Percentiles rank a stretch among this genome's conserved stretches.
Conservation (phyloP, 2,329 filamentous ascomycete genomes). For the Calonectria pteridis region DNA sequence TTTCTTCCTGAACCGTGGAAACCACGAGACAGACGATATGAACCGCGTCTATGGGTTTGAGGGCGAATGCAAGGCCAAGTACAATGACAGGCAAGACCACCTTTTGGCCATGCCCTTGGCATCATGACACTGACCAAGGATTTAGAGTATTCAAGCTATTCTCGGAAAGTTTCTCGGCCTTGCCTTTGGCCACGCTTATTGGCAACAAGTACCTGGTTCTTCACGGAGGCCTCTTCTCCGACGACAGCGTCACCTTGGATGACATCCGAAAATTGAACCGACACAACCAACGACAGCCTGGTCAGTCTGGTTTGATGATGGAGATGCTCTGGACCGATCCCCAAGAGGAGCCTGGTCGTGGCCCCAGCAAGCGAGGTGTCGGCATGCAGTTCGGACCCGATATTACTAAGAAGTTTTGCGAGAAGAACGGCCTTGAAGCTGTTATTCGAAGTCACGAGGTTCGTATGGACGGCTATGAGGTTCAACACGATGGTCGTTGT, state of each 20-base stretch:
- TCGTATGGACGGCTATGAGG: slow-evolving; percentile 98
- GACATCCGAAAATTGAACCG: slow-evolving; percentile 94
- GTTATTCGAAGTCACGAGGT: slow-evolving; percentile 98
- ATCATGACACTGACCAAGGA: slow-evolving; percentile 15
- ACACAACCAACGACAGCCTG: slow-evolving; percentile 91
- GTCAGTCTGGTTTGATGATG: slow-evolving; percentile 98
- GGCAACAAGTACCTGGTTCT: slow-evolving; percentile 92
- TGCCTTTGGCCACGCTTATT: slow-evolving; percentile 92
- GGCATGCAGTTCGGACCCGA: slow-evolving; percentile 97
- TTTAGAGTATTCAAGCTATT: slow-evolving; percentile 91
- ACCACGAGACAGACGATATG: slow-evolving; percentile 99
- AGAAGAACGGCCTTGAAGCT: slow-evolving; percentile 93
- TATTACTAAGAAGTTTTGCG: slow-evolving; percentile 95
- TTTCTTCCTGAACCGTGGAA: slow-evolving; percentile 97
- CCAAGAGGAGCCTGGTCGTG: slow-evolving; percentile 85
- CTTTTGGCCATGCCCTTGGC: background rate
- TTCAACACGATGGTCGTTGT: slow-evolving; percentile 94
- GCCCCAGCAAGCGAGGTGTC: slow-evolving; percentile 96
- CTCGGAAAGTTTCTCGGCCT: slow-evolving; percentile 95
- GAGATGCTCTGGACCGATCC: slow-evolving; percentile 99
- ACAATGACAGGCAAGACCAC: slow-evolving; percentile 79
- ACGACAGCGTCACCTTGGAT: slow-evolving; percentile 91
- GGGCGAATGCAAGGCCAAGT: slow-evolving; percentile 98
- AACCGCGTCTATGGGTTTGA: slow-evolving; percentile 99
- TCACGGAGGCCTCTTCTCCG: slow-evolving; percentile 95